A percentile compares a stretch with the other conserved stretches of the same genome.
phyloP scores from a whole-genome alignment of 75 land plant genomes.

The Larix kaempferi region DNA sequence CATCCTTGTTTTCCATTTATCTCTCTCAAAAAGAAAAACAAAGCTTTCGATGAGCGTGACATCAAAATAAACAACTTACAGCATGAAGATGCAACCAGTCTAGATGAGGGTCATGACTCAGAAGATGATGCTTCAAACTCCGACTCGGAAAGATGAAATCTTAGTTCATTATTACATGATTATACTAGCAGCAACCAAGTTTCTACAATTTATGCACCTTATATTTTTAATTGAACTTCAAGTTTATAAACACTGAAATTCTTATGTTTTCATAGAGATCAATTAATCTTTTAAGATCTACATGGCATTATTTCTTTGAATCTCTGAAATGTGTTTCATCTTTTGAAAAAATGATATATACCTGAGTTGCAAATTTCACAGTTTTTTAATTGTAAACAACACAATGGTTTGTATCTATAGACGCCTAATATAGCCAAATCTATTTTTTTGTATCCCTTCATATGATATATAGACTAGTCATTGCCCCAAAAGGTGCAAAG shows the following conservation, averaged over 20 bases:
- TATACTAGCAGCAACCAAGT: not conserved
- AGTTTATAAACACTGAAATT: not conserved
- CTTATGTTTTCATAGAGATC: not conserved
- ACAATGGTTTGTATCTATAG: too few relatives aligned
- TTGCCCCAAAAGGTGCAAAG: too few relatives aligned
- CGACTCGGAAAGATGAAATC: constrained; percentile 22
- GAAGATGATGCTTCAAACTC: constrained; percentile 35
- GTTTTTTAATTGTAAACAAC: too few relatives aligned
- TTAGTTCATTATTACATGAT: not conserved
- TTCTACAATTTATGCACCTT: not conserved
- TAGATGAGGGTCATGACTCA: not conserved
- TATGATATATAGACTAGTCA: too few relatives aligned
- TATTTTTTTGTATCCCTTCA: too few relatives aligned
- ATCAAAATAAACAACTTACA: not conserved
- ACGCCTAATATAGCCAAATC: too few relatives aligned
- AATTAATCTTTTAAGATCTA: not conserved
- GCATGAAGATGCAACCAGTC: not conserved
- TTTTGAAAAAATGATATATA: too few relatives aligned
- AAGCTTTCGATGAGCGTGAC: not conserved
- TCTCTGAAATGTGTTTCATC: too few relatives aligned
- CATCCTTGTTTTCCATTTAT: not conserved
- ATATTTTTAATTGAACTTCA: not conserved
- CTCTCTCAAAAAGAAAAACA: not conserved
- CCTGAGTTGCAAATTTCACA: too few relatives aligned
- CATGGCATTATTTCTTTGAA: too few relatives aligned